Conservation (phyloP, 1,139 yeast species). For the Citeromyces hawaiiensis region DNA sequence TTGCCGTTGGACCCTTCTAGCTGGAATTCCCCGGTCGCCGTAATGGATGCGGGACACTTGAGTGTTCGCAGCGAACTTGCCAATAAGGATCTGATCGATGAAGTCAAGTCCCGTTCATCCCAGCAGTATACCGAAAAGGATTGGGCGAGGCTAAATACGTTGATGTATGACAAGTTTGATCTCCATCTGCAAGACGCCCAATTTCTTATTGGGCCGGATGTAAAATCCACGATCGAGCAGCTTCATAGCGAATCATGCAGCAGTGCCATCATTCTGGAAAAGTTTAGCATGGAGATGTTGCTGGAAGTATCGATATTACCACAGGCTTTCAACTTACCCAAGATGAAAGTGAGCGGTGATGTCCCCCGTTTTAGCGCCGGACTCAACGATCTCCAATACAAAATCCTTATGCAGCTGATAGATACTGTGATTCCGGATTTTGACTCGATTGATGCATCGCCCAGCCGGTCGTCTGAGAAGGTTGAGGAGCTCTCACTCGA, state of each 20-base stretch:
- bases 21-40: constrained; percentile 80
- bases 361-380: constrained; percentile 65
- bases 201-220: constrained; percentile 72
- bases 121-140: constrained; percentile 60
- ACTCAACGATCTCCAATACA: constrained; percentile 82
- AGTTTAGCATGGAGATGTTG: constrained; percentile 57
- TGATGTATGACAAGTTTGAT: constrained; percentile 84
- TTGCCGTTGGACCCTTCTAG: constrained; percentile 72
- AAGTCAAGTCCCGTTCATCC: constrained; percentile 51
- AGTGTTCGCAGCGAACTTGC: constrained; percentile 74
- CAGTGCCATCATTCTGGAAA: constrained; percentile 54
- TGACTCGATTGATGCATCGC: constrained; percentile 14
- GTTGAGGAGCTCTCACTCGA: constrained; percentile 10
- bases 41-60: constrained; percentile 93
- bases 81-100: constrained; percentile 54
- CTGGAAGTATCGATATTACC: constrained; percentile 77
- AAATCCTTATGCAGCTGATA: constrained; percentile 67
- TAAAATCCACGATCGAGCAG: constrained; percentile 63
- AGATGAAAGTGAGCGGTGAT: constrained; percentile 62
- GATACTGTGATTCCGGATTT: constrained; percentile 59
- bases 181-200: constrained; percentile 78
- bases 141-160: constrained; percentile 54
- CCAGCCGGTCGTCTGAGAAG: constrained; percentile 12
- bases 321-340: constrained; percentile 61
- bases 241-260: constrained; percentile 30